Evolutionary conservation across 306 rosid genomes (phyloP).

Genomic region (Pyrus pyrifolia): DNA sequence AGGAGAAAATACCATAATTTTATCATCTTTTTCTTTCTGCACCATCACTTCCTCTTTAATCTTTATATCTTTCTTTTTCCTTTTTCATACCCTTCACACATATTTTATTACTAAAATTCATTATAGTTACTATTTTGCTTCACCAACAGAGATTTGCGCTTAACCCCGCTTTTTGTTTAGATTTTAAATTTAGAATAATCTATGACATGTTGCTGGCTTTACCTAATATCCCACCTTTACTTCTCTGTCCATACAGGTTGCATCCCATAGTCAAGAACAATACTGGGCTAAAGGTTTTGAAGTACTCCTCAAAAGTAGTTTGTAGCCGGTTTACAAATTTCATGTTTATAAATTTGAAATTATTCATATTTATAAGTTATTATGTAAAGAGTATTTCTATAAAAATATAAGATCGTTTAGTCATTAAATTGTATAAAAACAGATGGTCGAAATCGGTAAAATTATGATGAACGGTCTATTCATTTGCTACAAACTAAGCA

Average conservation of each 20-base stretch:
- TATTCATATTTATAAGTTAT: too few relatives aligned
- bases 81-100: constrained; percentile 24
- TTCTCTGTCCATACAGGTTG: constrained; percentile 20
- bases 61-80: neutral
- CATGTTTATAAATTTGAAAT: too few relatives aligned
- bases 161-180: constrained; percentile 32
- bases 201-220: constrained; percentile 11
- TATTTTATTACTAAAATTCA: constrained; percentile 30
- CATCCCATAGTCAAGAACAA: constrained; percentile 2
- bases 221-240: constrained; percentile 47
- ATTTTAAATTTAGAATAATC: constrained; percentile 28
- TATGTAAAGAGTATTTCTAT: too few relatives aligned
- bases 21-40: constrained; percentile 25
- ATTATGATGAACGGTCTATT: too few relatives aligned
- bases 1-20: constrained; percentile 27
- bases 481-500: too few relatives aligned
- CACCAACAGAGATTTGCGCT: constrained; percentile 37
- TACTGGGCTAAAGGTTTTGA: too few relatives aligned
- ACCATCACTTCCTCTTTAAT: constrained; percentile 21
- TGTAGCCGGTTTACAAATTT: too few relatives aligned
- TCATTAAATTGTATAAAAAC: too few relatives aligned
- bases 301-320: too few relatives aligned
- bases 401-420: too few relatives aligned
- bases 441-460: too few relatives aligned
- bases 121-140: constrained; percentile 11